Base-by-base conservation (phyloP, 2,329 filamentous ascomycete genomes). In the Fusarium sp. region DNA sequence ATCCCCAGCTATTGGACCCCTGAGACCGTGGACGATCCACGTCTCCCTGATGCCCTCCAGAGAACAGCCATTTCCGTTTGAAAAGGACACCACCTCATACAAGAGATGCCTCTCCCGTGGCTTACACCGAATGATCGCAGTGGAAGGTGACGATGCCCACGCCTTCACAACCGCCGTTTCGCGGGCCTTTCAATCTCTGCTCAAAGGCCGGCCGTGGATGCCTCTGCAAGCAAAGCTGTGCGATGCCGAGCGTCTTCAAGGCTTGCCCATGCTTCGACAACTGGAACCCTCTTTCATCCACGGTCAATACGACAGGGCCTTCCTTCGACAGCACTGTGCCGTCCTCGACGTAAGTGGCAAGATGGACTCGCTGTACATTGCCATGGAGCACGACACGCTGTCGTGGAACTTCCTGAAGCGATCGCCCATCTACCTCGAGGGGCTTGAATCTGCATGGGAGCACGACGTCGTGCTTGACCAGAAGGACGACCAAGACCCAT, bases 31-130 rank as follows among this genome's bases (percentile, higher is more conserved):
- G 89, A 91, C 89, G 2, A 87, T 91, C 31, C 89, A 91, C 74
- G 84, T 91, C 38, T 91, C 89, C 3, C 84, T 91, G 14, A 83
- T 91, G 40, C 89, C 89, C 5, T 87, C 85, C 56, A 84, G 83
- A 14, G 85, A 85, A 36, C 86, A 88, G 65, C 87, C 88, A 6
- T 90, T 91, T 72, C 89, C 89, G 0, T 91, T 91, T 77, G 89
- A 91, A 79, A 89, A 89, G 77, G 88, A 91, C 73, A 91, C 89
- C 16, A 87, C 85, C 45, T 89, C 89, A 5, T 91, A 91, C 80
- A 90, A 90, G 77, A 85, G 89, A 50, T 91, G 89, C 52, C 83
- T 91, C 6, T 91, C 89, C 16, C 87, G 89, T 18, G 89, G 89
- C 4, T 84, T 91, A 52, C 89, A 91, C 74, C 88, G 87, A 68